Conservation (phyloP, 2,329 filamentous ascomycete species). For the Aspergillus fructus region DNA sequence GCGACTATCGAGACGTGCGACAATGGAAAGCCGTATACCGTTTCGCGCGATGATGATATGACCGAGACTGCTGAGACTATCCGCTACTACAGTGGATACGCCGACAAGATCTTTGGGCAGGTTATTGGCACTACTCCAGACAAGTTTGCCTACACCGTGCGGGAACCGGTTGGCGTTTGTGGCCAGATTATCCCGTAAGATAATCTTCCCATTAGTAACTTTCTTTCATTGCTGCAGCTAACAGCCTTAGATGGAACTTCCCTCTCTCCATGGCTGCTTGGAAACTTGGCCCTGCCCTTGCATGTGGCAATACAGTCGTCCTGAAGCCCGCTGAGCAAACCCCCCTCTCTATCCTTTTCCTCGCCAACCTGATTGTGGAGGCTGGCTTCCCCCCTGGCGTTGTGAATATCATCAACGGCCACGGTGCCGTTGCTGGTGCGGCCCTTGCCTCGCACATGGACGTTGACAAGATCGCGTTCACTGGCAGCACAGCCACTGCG, state of each 20-base stretch:
- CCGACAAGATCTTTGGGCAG: conserved; percentile 88
- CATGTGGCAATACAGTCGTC: conserved; percentile 35
- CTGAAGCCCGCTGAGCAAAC: conserved; percentile 37
- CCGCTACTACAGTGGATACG: conserved; percentile 86
- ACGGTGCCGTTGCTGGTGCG: conserved; percentile 31
- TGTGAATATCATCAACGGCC: conserved; percentile 35
- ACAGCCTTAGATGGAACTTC: conserved; percentile 66
- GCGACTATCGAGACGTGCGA: conserved; percentile 75
- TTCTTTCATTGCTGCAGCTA: too few relatives aligned
- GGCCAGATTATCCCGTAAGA: conserved; percentile 73
- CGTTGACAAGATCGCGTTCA: conserved; percentile 38
- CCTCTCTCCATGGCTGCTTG: conserved; percentile 71
- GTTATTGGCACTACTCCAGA: conserved; percentile 60
- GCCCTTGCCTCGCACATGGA: conserved; percentile 31
- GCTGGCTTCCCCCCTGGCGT: conserved; percentile 37
- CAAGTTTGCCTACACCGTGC: conserved; percentile 79
- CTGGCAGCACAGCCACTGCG: conserved; percentile 33
- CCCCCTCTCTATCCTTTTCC: conserved; percentile 33
- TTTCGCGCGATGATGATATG: conserved; percentile 65
- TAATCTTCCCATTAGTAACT: too few relatives aligned
- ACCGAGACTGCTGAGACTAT: conserved; percentile 66
- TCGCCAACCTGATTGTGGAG: conserved; percentile 34
- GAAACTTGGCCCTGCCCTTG: conserved; percentile 37
- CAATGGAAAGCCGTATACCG: conserved; percentile 55
- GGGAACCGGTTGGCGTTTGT: conserved; percentile 77